Conservation (phyloP, 2,329 filamentous ascomycete species). For the Cordyceps sp. region DNA sequence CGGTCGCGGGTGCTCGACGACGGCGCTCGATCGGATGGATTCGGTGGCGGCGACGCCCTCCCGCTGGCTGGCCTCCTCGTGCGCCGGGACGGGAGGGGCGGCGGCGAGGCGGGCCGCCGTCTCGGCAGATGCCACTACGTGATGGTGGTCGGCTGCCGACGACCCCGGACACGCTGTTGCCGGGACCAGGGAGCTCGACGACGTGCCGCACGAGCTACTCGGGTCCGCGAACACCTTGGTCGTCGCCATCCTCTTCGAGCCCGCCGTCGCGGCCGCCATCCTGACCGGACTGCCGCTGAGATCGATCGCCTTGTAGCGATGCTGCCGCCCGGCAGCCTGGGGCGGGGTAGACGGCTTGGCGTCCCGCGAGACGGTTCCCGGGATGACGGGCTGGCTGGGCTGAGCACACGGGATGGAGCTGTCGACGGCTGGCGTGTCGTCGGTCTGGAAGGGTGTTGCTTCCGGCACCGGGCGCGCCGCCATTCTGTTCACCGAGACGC, state of each 20-base stretch:
- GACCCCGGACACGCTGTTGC: conserved; percentile 6
- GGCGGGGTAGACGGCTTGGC: conserved; percentile 1
- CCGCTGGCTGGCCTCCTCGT: too few relatives aligned
- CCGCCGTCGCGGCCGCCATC: conserved; percentile 1
- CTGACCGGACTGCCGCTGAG: conserved; percentile 5
- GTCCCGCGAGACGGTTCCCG: conserved; percentile 4
- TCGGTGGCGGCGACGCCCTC: too few relatives aligned
- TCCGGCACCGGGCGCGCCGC: conserved; percentile 6
- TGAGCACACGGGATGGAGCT: conserved; percentile 17
- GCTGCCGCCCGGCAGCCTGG: conserved; percentile 3
- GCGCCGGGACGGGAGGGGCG: too few relatives aligned
- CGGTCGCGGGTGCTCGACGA: conserved; percentile 1
- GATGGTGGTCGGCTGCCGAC: background rate
- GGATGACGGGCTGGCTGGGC: conserved; percentile 10
- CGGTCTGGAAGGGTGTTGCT: conserved; percentile 3
- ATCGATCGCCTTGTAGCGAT: conserved; percentile 11
- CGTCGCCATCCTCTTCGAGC: conserved; percentile 7
- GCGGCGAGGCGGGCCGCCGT: too few relatives aligned
- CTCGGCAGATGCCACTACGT: too few relatives aligned
- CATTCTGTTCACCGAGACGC: conserved; percentile 10
- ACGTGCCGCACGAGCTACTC: conserved; percentile 10
- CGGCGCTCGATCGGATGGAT: too few relatives aligned
- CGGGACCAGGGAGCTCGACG: conserved; percentile 14
- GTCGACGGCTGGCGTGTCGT: conserved; percentile 3
- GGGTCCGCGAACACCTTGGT: conserved; percentile 8